phyloP scores from a whole-genome alignment of 768 basidiomycete genomes.

The Heimioporus sp. region DNA sequence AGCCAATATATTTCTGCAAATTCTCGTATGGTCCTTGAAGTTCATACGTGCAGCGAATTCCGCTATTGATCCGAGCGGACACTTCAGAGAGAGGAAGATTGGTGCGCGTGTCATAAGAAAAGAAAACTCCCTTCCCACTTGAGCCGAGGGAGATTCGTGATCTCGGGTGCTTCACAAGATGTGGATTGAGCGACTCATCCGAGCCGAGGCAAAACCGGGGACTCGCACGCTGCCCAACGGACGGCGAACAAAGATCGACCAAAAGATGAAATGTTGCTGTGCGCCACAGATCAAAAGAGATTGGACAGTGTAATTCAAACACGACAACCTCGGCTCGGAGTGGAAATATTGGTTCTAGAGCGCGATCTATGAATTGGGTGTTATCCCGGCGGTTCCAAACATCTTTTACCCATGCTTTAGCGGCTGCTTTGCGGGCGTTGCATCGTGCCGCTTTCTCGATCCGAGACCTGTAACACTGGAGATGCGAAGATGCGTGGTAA shows the following conservation, averaged over 20 bases:
- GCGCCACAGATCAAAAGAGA: conserved; percentile 38
- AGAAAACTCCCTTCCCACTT: conserved; percentile 18
- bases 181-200: neutral
- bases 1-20: conserved; percentile 37
- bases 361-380: too few relatives aligned
- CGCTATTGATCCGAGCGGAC: neutral
- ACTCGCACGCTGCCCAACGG: neutral
- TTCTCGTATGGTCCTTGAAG: conserved; percentile 32
- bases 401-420: conserved; percentile 22
- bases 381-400: too few relatives aligned
- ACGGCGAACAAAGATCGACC: conserved; percentile 30
- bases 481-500: conserved; percentile 18
- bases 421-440: conserved; percentile 16
- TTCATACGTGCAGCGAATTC: conserved; percentile 26
- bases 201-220: neutral
- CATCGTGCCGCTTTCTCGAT: conserved; percentile 30
- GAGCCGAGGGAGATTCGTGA: conserved; percentile 39
- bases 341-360: conserved; percentile 9
- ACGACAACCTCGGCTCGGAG: conserved; percentile 27
- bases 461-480: conserved; percentile 18
- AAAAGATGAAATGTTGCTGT: conserved; percentile 25
- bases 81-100: conserved; percentile 13
- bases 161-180: conserved; percentile 5
- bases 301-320: conserved; percentile 42
- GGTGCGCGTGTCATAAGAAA: conserved; percentile 23